Evolutionary conservation across 805 yeast species (phyloP).

Genomic region (Ogataea ganodermae): DNA sequence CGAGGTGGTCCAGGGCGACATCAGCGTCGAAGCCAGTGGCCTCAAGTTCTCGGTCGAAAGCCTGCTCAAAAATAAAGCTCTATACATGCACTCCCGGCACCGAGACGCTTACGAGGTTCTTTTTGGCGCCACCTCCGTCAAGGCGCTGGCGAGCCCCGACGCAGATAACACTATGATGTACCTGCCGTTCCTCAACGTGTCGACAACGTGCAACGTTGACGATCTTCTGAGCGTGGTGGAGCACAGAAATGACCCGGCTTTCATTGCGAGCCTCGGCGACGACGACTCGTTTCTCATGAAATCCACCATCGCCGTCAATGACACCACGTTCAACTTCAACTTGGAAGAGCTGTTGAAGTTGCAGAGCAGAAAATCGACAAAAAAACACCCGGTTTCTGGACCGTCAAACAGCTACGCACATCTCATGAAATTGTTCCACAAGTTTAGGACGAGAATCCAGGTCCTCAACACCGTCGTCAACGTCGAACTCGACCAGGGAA

Average conservation of each 20-base stretch:
- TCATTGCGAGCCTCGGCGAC: conserved; percentile 12
- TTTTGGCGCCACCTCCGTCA: conserved; percentile 14
- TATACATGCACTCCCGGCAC: conserved; percentile 1
- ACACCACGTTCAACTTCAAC: conserved; percentile 17
- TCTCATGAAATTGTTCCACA: conserved; percentile 21
- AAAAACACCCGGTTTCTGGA: not conserved
- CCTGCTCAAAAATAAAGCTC: conserved; percentile 6
- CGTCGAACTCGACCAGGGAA: conserved; percentile 15
- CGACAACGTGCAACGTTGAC: conserved; percentile 9
- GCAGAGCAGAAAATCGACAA: not conserved
- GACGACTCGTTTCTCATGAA: conserved; percentile 24
- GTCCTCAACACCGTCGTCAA: conserved; percentile 23
- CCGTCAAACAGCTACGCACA: not conserved
- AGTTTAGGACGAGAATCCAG: conserved; percentile 28
- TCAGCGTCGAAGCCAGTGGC: conserved; percentile 9
- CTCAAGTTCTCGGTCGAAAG: conserved; percentile 13
- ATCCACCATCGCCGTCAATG: conserved; percentile 25
- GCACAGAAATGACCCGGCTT: conserved; percentile 14
- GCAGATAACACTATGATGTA: conserved; percentile 10
- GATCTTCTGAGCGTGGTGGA: conserved; percentile 9
- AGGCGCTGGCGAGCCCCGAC: not conserved
- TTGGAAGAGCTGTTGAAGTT: conserved; percentile 19
- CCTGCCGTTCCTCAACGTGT: conserved; percentile 21
- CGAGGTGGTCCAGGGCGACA: conserved; percentile 1
- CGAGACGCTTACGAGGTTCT: conserved; percentile 15